Conservation (phyloP, 805 yeast species). For the Isabelozyma pseudorhagii region DNA sequence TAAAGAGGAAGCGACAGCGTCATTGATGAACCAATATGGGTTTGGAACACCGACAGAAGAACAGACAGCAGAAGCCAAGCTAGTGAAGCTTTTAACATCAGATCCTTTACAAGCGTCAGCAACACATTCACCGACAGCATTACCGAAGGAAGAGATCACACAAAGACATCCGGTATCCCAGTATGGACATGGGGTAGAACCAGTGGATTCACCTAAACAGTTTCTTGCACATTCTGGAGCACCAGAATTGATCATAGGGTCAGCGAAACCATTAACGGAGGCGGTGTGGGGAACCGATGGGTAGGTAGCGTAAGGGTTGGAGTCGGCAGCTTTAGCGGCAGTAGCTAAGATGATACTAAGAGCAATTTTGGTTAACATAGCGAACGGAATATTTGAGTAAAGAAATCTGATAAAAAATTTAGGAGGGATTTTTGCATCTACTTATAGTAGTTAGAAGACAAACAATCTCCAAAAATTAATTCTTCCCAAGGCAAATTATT, state of each 20-base stretch:
- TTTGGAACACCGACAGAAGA: slow-evolving; percentile 30
- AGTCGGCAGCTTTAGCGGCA: slow-evolving; percentile 9
- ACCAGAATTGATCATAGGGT: slow-evolving; percentile 23
- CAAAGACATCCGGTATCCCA: slow-evolving; percentile 47
- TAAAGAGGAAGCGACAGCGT: slow-evolving; percentile 19
- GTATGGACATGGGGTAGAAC: slow-evolving; percentile 41
- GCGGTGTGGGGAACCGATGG: slow-evolving; percentile 38
- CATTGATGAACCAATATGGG: slow-evolving; percentile 30
- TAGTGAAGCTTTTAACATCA: slow-evolving; percentile 25
- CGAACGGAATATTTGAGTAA: slow-evolving; percentile 1
- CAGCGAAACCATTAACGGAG: slow-evolving; percentile 42
- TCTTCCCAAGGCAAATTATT: no score
- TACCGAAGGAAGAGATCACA: slow-evolving; percentile 35
- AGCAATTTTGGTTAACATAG: slow-evolving; percentile 11
- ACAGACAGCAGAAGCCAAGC: slow-evolving; percentile 31
- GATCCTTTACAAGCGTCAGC: slow-evolving; percentile 33
- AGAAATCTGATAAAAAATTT: background rate
- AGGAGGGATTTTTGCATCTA: background rate
- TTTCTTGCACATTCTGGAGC: slow-evolving; percentile 35
- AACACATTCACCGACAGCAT: slow-evolving; percentile 35
- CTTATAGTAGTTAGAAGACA: background rate
- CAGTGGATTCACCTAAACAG: slow-evolving; percentile 30
- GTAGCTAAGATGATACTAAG: slow-evolving; percentile 9
- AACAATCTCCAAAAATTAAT: background rate
- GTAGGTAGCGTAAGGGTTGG: slow-evolving; percentile 25